Percentiles rank a stretch among this genome's conserved stretches.
phyloP scores from a whole-genome alignment of 768 basidiomycete genomes.

The Tricholoma matsutake region DNA sequence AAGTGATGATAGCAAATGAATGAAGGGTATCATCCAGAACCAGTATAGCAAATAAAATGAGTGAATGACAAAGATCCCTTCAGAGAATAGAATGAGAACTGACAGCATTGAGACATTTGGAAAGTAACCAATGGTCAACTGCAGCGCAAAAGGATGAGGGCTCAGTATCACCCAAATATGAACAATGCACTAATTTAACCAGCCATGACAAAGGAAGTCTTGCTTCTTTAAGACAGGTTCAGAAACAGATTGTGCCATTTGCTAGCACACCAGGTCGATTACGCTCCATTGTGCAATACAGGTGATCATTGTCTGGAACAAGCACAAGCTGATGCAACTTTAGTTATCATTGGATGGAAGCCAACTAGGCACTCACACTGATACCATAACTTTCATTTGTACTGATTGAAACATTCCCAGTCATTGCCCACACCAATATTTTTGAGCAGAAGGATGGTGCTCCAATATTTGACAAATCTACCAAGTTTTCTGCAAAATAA shows the following conservation, averaged over 20 bases:
- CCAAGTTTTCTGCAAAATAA: not conserved
- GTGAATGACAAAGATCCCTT: not conserved
- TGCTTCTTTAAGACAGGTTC: not conserved
- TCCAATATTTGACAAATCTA: not conserved
- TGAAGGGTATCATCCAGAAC: not conserved
- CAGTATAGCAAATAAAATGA: not conserved
- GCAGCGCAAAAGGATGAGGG: not conserved
- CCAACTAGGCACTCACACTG: not conserved
- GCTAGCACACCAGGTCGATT: not conserved
- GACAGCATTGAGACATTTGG: not conserved
- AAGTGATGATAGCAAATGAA: not conserved
- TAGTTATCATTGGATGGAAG: not conserved
- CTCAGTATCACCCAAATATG: not conserved
- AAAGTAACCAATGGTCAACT: constrained; percentile 2
- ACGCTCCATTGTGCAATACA: not conserved
- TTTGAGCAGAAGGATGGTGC: not conserved
- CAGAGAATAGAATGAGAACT: constrained; percentile 1
- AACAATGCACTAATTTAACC: not conserved
- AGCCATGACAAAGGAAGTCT: not conserved
- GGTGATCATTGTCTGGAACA: not conserved
- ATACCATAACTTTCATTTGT: not conserved
- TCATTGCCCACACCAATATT: constrained; percentile 6
- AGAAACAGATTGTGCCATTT: not conserved
- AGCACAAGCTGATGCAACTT: not conserved
- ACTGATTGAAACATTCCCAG: constrained; percentile 1